Base-by-base conservation (phyloP, 176 grass and related monocot genomes). In the maize (Zea mays) region DNA sequence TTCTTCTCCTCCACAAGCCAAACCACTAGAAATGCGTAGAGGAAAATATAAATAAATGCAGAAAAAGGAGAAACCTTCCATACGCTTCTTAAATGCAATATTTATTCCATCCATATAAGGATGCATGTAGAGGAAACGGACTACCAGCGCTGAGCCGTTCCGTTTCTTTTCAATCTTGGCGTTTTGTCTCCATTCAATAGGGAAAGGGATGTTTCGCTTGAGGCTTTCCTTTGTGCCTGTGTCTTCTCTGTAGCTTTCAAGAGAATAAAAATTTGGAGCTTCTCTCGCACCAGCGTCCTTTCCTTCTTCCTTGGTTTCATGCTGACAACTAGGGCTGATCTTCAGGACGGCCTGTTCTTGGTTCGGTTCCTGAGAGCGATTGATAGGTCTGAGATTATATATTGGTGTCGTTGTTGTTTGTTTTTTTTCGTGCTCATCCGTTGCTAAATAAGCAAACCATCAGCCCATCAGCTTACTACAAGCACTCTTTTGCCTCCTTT, bases 161-260 rank as follows among this genome's bases (percentile, higher is more conserved):
- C 38, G 46, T 62, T 78, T 76, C 44, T 12, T 64, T 66, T 66
- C 34, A 10, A 41, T 20, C 33, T 50, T 88, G 65, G 62, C 56
- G 16, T 78, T 84, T 77, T 66, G 47, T 82, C 34, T 36, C 63
- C 62, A 61, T 75, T 79, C 67, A 62, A 74, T 69, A 62, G 75
- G 45, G 69, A 83, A 9, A 69, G 75, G 75, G 81, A 63, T 79
- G 81, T 47, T 83, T 79, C 69, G 46, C 27, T 83, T 74, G 75
- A 40, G 62, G 13, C 38, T 76, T 83, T 84, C 68, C 62, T 74
- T 7, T 79, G 80, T 40, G 61, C 40, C 71, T 73, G 19, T 77
- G 71, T 55, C 75, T 79, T 64, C 75, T 69, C 37, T 55, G 62
- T 79, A 79, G 75, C 74, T 87, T 83, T 74, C 68, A 45, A 60